phyloP scores from a whole-genome alignment of 129 eudicot species.

The Flaveria bidentis region DNA sequence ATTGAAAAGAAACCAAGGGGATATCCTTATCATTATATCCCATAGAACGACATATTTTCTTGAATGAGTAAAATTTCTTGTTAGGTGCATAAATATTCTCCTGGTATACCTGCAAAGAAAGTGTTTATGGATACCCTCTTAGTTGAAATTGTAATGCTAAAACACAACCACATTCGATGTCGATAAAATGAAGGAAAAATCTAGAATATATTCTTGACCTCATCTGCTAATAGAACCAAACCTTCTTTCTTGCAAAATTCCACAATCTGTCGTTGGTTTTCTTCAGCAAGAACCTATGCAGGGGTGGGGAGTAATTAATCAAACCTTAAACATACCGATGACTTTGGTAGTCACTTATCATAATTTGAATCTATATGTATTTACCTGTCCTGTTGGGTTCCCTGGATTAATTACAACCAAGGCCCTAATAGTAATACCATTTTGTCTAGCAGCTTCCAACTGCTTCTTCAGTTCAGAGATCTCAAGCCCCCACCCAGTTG shows the following conservation, averaged over 20 bases:
- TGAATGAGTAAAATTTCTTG: conserved; percentile 85
- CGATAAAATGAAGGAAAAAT: neutral
- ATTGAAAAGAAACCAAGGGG: conserved; percentile 88
- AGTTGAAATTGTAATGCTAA: neutral
- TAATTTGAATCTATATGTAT: neutral
- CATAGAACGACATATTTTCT: conserved; percentile 81
- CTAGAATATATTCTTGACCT: conserved; percentile 51
- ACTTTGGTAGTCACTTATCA: neutral
- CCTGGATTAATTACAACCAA: conserved; percentile 94
- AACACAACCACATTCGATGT: neutral
- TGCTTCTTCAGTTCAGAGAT: conserved; percentile 74
- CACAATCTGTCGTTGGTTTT: conserved; percentile 79
- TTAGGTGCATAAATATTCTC: conserved; percentile 88
- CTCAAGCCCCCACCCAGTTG: conserved; percentile 93
- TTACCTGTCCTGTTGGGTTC: conserved; percentile 92
- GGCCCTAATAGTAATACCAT: conserved; percentile 76
- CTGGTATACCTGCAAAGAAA: conserved; percentile 74
- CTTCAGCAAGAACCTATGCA: conserved; percentile 80
- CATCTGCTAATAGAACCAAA: conserved; percentile 94
- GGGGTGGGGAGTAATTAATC: neutral
- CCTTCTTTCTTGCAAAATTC: conserved; percentile 91
- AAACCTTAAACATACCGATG: neutral
- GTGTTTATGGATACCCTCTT: neutral
- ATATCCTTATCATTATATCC: conserved; percentile 85
- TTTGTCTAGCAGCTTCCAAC: conserved; percentile 66